Percentiles rank a stretch among this genome's conserved stretches.
Conservation (phyloP, 306 rosid genomes). For the Prunus kanzakura region DNA sequence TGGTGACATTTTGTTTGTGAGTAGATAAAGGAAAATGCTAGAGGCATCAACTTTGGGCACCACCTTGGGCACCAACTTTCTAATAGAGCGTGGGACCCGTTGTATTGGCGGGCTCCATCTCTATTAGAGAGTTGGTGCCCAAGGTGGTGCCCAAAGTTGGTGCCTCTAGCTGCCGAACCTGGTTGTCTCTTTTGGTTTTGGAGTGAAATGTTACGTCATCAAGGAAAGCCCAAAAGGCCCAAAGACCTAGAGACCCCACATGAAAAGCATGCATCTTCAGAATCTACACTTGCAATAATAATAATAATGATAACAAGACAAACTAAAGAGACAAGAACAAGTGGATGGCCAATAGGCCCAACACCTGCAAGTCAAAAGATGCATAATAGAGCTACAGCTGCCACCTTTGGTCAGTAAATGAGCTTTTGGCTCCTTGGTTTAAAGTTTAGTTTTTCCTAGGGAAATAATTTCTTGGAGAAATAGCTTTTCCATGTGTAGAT, state of each 20-base stretch:
- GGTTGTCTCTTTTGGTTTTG: neutral
- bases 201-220: too few relatives aligned
- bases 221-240: too few relatives aligned
- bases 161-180: neutral
- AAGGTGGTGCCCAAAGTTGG: too few relatives aligned
- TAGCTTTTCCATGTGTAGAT: neutral
- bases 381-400: neutral
- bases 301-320: too few relatives aligned
- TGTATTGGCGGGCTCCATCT: too few relatives aligned
- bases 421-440: neutral
- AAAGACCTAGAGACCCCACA: too few relatives aligned
- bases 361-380: neutral
- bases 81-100: too few relatives aligned
- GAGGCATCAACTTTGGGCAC: too few relatives aligned
- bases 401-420: neutral
- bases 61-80: too few relatives aligned
- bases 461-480: neutral
- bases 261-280: too few relatives aligned
- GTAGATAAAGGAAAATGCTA: neutral
- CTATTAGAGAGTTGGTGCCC: too few relatives aligned
- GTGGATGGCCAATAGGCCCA: neutral
- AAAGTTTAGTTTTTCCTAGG: neutral
- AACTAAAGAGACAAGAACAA: neutral
- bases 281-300: too few relatives aligned
- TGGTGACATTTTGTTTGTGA: neutral